Conservation (phyloP, 768 basidiomycete genomes). For the Polyporus arcularius region DNA sequence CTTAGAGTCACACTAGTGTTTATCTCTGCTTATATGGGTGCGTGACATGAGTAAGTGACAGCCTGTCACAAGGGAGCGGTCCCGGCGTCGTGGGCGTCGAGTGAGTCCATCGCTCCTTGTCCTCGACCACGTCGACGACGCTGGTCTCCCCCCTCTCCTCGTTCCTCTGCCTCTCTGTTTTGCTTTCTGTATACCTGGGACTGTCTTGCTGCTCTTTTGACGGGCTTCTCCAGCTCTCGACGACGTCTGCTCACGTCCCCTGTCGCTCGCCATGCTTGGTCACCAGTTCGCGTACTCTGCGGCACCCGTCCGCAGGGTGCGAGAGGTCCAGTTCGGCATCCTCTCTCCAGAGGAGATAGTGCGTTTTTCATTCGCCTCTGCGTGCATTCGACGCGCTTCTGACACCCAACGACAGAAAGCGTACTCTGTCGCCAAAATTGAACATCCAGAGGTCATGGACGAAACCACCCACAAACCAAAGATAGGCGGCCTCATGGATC, state of each 20-base stretch:
- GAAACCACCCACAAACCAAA: constrained; percentile 90
- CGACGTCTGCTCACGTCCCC: constrained; percentile 4
- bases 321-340: constrained; percentile 98
- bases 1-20: too few relatives aligned
- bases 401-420: constrained; percentile 73
- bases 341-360: constrained; percentile 99
- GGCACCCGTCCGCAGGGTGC: constrained; percentile 93
- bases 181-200: constrained; percentile 10
- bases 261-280: constrained; percentile 61
- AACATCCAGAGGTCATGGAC: constrained; percentile 98
- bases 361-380: constrained; percentile 34
- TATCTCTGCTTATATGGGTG: too few relatives aligned
- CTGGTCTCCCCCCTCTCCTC: constrained; percentile 8
- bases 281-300: constrained; percentile 92
- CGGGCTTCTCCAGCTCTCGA: constrained; percentile 13
- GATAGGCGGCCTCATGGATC: constrained; percentile 94
- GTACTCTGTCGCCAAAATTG: constrained; percentile 96
- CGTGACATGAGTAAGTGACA: constrained; percentile 2
- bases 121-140: constrained; percentile 25
- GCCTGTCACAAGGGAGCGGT: constrained; percentile 17
- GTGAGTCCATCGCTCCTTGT: constrained; percentile 33
- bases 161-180: not conserved
- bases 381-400: constrained; percentile 3
- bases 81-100: constrained; percentile 26
- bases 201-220: constrained; percentile 20